Percentiles rank a stretch among this genome's conserved stretches.
These are phyloP conservation scores for Alternaria atra DNA, from an alignment of 2,329 filamentous ascomycete species.

Conservation along the genomic window DNA sequence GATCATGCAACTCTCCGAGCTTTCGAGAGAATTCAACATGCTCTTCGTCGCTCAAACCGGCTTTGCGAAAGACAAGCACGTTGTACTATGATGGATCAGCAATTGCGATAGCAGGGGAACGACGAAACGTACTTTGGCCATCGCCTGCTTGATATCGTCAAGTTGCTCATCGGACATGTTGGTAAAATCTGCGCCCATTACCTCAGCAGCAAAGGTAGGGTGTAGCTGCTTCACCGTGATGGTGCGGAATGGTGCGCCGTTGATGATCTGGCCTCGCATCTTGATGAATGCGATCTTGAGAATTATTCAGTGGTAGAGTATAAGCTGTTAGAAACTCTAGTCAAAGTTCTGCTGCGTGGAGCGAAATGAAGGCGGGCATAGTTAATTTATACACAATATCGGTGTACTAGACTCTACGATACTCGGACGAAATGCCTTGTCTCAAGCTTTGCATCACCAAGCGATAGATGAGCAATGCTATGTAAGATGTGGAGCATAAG, in stretches of 20 bases:
- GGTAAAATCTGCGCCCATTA: background rate
- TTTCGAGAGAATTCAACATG: background rate
- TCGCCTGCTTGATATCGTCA: background rate
- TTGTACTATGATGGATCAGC: background rate
- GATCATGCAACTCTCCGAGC: background rate
- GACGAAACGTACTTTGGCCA: background rate
- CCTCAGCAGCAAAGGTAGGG: background rate
- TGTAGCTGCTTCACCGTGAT: background rate
- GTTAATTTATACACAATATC: too few species aligned
- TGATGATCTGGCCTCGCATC: background rate
- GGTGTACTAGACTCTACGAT: too few species aligned
- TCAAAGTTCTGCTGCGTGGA: too few species aligned
- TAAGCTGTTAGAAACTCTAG: too few species aligned
- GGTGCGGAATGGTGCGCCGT: background rate
- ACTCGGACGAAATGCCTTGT: too few species aligned
- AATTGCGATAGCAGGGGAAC: background rate
- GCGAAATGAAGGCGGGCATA: too few species aligned
- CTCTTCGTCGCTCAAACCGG: background rate
- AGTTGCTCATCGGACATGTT: background rate
- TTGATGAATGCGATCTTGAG: too few species aligned
- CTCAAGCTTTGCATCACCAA: too few species aligned
- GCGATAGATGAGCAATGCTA: too few species aligned
- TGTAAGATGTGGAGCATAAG: too few species aligned
- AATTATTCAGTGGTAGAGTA: too few species aligned
- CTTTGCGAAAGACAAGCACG: background rate